phyloP scores from a whole-genome alignment of 495 filamentous ascomycete genomes.

The Xylaria telfairii region DNA sequence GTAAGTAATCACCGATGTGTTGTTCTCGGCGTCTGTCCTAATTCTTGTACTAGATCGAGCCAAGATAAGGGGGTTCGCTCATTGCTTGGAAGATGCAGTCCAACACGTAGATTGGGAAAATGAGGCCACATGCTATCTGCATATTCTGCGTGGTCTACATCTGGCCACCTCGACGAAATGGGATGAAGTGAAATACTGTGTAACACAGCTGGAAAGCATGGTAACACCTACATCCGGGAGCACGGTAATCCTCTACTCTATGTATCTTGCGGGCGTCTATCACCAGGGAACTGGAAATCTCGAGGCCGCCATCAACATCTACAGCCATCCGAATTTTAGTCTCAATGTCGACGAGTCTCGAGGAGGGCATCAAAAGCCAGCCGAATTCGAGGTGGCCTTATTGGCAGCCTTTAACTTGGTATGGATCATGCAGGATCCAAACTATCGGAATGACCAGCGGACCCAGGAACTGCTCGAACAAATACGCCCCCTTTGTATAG shows the following conservation, averaged over 20 bases:
- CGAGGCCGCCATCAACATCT: conserved; percentile 67
- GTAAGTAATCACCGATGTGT: conserved; percentile 29
- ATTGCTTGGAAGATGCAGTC: conserved; percentile 53
- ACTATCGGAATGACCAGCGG: conserved; percentile 53
- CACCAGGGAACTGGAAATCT: conserved; percentile 80
- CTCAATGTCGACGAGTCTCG: conserved; percentile 51
- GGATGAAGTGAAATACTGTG: conserved; percentile 49
- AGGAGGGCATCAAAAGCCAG: conserved; percentile 49
- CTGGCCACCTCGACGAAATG: conserved; percentile 53
- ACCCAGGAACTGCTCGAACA: conserved; percentile 64
- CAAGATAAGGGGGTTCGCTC: conserved; percentile 32
- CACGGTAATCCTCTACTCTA: conserved; percentile 48
- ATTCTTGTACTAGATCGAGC: conserved; percentile 37
- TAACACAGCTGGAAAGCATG: conserved; percentile 46
- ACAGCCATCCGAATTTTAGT: conserved; percentile 63
- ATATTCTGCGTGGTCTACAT: conserved; percentile 54
- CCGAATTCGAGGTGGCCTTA: conserved; percentile 74
- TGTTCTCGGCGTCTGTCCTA: conserved; percentile 27
- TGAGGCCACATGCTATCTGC: conserved; percentile 52
- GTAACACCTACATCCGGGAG: conserved; percentile 41
- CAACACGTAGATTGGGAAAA: conserved; percentile 49
- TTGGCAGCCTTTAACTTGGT: conserved; percentile 82
- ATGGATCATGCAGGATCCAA: conserved; percentile 76
- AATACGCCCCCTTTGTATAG: conserved; percentile 70
- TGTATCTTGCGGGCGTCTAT: conserved; percentile 78